Percentiles rank a stretch among this genome's conserved stretches.
phyloP scores from a whole-genome alignment of 1,284 basidiomycete genomes.

The Retiboletus flavoniger region DNA sequence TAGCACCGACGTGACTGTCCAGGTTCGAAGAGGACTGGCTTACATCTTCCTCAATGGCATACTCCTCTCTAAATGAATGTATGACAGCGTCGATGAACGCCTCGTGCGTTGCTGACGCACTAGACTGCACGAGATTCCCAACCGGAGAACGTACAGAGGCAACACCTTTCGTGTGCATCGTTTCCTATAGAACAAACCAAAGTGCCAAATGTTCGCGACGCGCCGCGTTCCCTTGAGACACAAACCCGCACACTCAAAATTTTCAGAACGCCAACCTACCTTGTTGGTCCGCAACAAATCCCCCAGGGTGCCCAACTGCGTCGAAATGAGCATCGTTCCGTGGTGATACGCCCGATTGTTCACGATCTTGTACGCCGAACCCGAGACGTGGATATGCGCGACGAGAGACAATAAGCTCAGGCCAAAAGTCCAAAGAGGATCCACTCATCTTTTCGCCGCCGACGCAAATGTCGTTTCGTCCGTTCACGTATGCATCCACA shows the following conservation, averaged over 20 bases:
- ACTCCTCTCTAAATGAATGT: slow-evolving; percentile 67
- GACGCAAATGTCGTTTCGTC: slow-evolving; percentile 88
- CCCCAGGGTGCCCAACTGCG: slow-evolving; percentile 69
- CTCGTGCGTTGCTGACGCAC: slow-evolving; percentile 58
- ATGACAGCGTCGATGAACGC: slow-evolving; percentile 73
- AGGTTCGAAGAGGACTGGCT: slow-evolving; percentile 1
- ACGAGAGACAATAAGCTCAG: neutral
- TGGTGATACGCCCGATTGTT: slow-evolving; percentile 94
- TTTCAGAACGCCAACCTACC: slow-evolving; percentile 42
- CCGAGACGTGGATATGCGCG: slow-evolving; percentile 71
- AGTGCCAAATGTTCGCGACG: neutral
- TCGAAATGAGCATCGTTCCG: slow-evolving; percentile 97
- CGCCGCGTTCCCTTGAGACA: neutral
- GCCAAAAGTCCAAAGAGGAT: neutral
- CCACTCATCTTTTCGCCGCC: slow-evolving; percentile 81
- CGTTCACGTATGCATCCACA: slow-evolving; percentile 78
- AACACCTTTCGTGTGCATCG: slow-evolving; percentile 83
- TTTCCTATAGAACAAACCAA: slow-evolving; percentile 46
- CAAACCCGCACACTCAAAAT: neutral
- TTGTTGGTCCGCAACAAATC: slow-evolving; percentile 71
- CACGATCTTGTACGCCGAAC: slow-evolving; percentile 96
- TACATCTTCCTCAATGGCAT: slow-evolving; percentile 52
- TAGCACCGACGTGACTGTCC: neutral
- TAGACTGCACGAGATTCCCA: slow-evolving; percentile 72
- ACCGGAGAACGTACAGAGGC: slow-evolving; percentile 92